phyloP scores from a whole-genome alignment of 2,329 filamentous ascomycete species.

The Epichloe glyceriae region DNA sequence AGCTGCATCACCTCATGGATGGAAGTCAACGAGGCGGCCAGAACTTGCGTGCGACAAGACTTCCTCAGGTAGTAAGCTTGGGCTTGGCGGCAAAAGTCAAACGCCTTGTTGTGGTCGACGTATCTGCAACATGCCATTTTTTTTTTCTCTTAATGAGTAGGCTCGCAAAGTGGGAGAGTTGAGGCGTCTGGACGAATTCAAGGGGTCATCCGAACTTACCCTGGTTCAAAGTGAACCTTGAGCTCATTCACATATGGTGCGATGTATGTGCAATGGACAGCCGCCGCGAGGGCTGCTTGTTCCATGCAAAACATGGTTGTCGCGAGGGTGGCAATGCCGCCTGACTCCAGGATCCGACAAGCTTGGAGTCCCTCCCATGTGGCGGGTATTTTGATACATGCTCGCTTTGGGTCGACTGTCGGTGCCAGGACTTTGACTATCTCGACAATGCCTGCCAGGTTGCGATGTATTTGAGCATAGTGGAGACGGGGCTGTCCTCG shows the following conservation, averaged over 20 bases:
- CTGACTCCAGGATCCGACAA: slow-evolving; percentile 37
- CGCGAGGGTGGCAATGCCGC: slow-evolving; percentile 44
- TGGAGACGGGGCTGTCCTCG: neutral
- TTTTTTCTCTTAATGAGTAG: too few species aligned
- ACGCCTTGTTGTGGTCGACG: slow-evolving; percentile 33
- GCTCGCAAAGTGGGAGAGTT: too few species aligned
- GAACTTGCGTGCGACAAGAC: slow-evolving; percentile 32
- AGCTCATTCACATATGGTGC: slow-evolving; percentile 55
- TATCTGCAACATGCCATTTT: slow-evolving; percentile 21
- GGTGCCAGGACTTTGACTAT: slow-evolving; percentile 32
- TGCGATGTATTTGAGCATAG: neutral
- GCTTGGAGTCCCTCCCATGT: slow-evolving; percentile 53
- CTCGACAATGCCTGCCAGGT: slow-evolving; percentile 32
- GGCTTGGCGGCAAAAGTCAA: slow-evolving; percentile 35
- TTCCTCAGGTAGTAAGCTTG: slow-evolving; percentile 37
- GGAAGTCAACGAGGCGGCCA: slow-evolving; percentile 44
- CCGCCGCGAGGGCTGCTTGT: slow-evolving; percentile 44
- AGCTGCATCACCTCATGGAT: slow-evolving; percentile 45
- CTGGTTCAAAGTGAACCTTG: slow-evolving; percentile 44
- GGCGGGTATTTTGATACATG: slow-evolving; percentile 51
- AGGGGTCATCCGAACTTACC: slow-evolving; percentile 17
- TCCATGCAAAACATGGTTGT: slow-evolving; percentile 51
- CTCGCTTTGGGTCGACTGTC: slow-evolving; percentile 29
- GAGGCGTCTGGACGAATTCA: too few species aligned
- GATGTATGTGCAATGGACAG: slow-evolving; percentile 47